Evolutionary conservation across 2,329 filamentous ascomycete species (phyloP), one percentile per base, ranked within the genome.

Genomic region (Ceratocystis alfenasii): DNA sequence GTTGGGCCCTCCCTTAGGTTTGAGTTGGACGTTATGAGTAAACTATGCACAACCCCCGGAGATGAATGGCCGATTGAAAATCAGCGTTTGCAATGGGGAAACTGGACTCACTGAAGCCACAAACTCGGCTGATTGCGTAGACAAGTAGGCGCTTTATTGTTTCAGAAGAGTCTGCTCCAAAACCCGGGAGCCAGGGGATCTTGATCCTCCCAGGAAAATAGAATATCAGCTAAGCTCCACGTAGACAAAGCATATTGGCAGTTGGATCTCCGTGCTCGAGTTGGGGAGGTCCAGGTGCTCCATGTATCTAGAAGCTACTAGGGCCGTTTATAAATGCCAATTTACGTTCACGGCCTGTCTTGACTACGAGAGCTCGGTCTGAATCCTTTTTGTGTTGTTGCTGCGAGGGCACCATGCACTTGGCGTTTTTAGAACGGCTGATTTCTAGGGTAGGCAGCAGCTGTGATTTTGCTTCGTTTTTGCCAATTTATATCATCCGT

Each of bases 281-380:
- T 41, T 41, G 36, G 36, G 1, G 36, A 15, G 36, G 3, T 33
- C 12, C 4, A 30, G 53, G 17, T n/a, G 15, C 25, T 7, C 17
- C 55, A 28, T 59, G 55, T 30, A 7, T 17, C 8, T 6, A 57
- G 28, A 20, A 36, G 22, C 30, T 20, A 59, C 17, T 30, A 36
- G 33, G 55, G 28, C n/a, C 28, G 55, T 59, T 59, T 59, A 59
- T 15, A 20, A 8, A 59, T 59, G 30, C 55, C 55, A 59, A 6
- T 53, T 25, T 50, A 10, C 20, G 36, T 4, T 7, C 12, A 7
- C 15, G 2, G 45, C 45, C 12, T 48, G 10, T 25, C 46, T 28
- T 53, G 48, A 41, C 36, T 12, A 41, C 3, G 36, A 41, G 36
- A 41, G 36, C 36, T 41, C 36, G 12, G 36, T 5, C 10, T 41